phyloP scores from a whole-genome alignment of 225 moss, liverwort and hornwort species.

The Climacium dendroides region DNA sequence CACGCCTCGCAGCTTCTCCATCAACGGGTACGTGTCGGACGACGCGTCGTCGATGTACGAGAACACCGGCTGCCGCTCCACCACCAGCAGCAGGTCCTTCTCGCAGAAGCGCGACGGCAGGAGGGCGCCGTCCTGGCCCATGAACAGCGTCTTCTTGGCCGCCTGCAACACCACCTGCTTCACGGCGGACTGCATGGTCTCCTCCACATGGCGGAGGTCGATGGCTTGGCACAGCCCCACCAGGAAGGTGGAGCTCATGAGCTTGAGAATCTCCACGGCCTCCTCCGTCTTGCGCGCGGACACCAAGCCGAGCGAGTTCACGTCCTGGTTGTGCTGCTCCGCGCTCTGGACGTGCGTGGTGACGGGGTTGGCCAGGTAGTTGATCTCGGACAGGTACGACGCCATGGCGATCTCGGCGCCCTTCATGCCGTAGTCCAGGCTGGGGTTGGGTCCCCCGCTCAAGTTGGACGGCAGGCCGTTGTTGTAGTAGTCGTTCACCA shows the following conservation, averaged over 20 bases:
- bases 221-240: too few species aligned
- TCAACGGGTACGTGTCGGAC: constrained; percentile 13
- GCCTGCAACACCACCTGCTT: constrained; percentile 1
- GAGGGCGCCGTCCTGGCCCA: not conserved
- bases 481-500: constrained; percentile 52
- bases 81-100: constrained; percentile 19
- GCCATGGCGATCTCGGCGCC: constrained; percentile 61
- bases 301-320: constrained; percentile 40
- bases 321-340: constrained; percentile 46
- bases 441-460: constrained; percentile 31
- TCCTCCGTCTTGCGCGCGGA: constrained; percentile 42
- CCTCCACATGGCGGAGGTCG: too few species aligned
- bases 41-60: not conserved
- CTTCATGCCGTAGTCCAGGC: constrained; percentile 59
- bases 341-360: constrained; percentile 48
- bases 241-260: too few species aligned
- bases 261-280: too few species aligned
- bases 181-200: constrained; percentile 11
- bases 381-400: constrained; percentile 36
- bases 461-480: constrained; percentile 36
- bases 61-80: constrained; percentile 17
- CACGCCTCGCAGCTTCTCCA: too few species aligned
- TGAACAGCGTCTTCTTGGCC: not conserved
- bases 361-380: constrained; percentile 45
- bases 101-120: not conserved